Percentiles rank a stretch among this genome's conserved stretches.
These are phyloP conservation scores for Alternaria metachromatica DNA, from an alignment of 2,329 filamentous ascomycete species.

Conservation along the genomic window DNA sequence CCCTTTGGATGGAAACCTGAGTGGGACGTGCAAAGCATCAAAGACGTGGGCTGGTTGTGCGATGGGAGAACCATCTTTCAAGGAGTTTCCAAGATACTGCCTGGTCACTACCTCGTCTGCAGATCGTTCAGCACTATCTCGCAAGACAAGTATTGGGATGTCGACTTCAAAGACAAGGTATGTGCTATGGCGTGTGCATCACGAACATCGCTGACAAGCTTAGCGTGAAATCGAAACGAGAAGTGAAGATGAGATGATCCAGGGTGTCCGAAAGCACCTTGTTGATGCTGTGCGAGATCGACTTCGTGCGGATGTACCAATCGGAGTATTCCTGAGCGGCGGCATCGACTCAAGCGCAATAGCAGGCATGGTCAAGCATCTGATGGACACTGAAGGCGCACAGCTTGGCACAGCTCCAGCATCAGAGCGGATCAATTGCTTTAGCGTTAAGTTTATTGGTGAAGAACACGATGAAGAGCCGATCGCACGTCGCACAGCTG, in stretches of 20 bases:
- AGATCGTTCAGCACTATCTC: conserved; percentile 48
- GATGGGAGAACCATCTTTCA: conserved; percentile 60
- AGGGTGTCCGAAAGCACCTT: conserved; percentile 57
- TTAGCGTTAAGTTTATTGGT: conserved; percentile 61
- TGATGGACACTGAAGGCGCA: conserved; percentile 50
- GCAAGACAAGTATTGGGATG: conserved; percentile 60
- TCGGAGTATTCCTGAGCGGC: conserved; percentile 64
- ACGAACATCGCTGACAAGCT: background rate
- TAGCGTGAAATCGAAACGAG: conserved; percentile 49
- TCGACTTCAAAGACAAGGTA: conserved; percentile 61
- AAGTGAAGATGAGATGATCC: conserved; percentile 59
- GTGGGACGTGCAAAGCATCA: conserved; percentile 60
- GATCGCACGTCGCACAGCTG: conserved; percentile 57
- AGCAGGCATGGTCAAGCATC: conserved; percentile 62
- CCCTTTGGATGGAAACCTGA: conserved; percentile 59
- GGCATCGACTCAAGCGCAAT: conserved; percentile 65
- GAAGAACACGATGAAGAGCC: conserved; percentile 49
- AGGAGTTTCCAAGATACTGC: conserved; percentile 51
- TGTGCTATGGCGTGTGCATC: background rate
- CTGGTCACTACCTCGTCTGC: conserved; percentile 28
- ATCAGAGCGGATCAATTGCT: conserved; percentile 50
- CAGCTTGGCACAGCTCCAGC: conserved; percentile 53
- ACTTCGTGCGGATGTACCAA: conserved; percentile 63
- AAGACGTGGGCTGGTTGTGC: conserved; percentile 53
- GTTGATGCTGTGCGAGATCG: conserved; percentile 61